Evolutionary conservation across 108 stramenopile genomes (phyloP), one percentile per base, ranked within the genome.

Genomic region (Cyclotella cryptica): DNA sequence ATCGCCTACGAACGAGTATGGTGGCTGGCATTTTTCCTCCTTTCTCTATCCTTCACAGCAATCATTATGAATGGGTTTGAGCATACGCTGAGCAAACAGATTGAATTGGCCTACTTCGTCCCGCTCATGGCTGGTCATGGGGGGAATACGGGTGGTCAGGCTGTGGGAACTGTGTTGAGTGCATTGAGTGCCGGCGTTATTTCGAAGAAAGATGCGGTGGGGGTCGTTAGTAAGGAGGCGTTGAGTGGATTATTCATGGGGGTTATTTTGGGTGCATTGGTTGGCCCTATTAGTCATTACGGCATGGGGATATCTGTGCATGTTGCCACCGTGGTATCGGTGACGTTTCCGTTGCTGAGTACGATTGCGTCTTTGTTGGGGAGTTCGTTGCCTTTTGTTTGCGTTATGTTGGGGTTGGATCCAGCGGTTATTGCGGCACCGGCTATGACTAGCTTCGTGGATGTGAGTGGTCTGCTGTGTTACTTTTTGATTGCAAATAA

Each of bases 391-490:
- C 95, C 95, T 6, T 93, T 96, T 83, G 66, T 80, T 18, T 94
- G 93, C 66, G 73, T 92, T 21, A 52, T 81, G 10, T 39, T 93
- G 64, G 89, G 92, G 15, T 71, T 96, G 55, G 91, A 96, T 63
- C 92, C 95, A 18, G 85, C 89, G 55, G 90, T 94, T 29, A 90
- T 96, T 80, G 92, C 93, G 6, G 92, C 95, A 24, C 95, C 95
- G 14, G 95, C 95, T 21, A 94, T 96, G 93, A 96, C 95, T 17
- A 94, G 90, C 55, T 88, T 96, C 76, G 93, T 96, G n/a, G 95
- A 96, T 75, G 93, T 94, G 28, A 77, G 86, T 46, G 95, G 95
- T 51, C 71, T 96, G 54, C 66, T 96, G 78, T 88, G 85, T 17
- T 96, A 96, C 66, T 94, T 96, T 72, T 63, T 93, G 52, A 87